A percentile compares a stretch with the other conserved stretches of the same genome.
Evolutionary conservation across 2,329 filamentous ascomycete genomes (phyloP).

Genomic region (Chalaropsis ovoidea): DNA sequence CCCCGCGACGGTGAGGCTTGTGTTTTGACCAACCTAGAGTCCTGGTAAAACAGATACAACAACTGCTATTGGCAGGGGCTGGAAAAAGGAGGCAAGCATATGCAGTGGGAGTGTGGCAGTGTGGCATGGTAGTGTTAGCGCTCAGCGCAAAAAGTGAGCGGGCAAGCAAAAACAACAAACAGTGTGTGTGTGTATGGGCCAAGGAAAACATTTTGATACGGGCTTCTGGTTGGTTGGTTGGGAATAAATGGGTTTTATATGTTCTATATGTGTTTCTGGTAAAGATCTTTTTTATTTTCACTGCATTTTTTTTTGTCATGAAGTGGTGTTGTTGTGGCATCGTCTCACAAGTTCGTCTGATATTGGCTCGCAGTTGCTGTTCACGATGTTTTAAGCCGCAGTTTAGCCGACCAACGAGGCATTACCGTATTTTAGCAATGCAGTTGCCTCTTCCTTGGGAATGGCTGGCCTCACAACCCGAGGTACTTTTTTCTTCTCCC

Average conservation of each 20-base stretch:
- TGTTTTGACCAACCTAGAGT: constrained; percentile 25
- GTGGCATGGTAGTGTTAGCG: not conserved
- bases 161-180: not conserved
- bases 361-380: not conserved
- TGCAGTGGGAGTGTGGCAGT: not conserved
- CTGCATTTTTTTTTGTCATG: not conserved
- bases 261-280: constrained; percentile 5
- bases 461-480: no score
- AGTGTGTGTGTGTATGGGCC: not conserved
- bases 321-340: not conserved
- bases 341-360: not conserved
- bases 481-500: constrained; percentile 2
- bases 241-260: not conserved
- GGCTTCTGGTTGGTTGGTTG: not conserved
- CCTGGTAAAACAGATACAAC: constrained; percentile 16
- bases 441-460: not conserved
- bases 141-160: not conserved
- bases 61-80: not conserved
- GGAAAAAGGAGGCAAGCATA: not conserved
- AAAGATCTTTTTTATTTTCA: not conserved
- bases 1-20: constrained; percentile 37
- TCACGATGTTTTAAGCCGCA: not conserved
- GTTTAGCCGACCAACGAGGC: not conserved
- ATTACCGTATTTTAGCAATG: not conserved
- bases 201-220: not conserved